phyloP scores from a whole-genome alignment of 352 stramenopile species.

The Phytophthora sansomeana region DNA sequence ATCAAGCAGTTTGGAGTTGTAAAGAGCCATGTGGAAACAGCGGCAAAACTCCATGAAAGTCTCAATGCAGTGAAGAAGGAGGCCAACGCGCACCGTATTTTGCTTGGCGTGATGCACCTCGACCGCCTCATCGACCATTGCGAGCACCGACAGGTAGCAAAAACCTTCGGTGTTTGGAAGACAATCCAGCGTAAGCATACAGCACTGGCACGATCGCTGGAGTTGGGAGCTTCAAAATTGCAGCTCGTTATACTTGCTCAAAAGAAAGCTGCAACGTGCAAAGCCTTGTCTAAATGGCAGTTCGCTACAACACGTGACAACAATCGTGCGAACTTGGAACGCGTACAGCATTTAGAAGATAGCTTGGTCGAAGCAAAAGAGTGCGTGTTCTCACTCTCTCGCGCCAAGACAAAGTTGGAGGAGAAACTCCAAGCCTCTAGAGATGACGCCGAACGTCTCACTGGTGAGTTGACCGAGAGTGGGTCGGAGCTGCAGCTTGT shows the following conservation, averaged over 20 bases:
- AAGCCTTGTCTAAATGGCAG: slow-evolving; percentile 43
- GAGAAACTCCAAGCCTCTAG: slow-evolving; percentile 53
- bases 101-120: slow-evolving; percentile 33
- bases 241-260: slow-evolving; percentile 30
- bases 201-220: slow-evolving; percentile 5
- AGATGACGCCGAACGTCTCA: slow-evolving; percentile 45
- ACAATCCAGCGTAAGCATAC: slow-evolving; percentile 12
- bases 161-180: slow-evolving; percentile 31
- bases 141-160: slow-evolving; percentile 33
- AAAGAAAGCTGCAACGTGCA: slow-evolving; percentile 19
- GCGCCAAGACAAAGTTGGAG: slow-evolving; percentile 66
- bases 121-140: slow-evolving; percentile 33
- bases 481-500: slow-evolving; percentile 66
- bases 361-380: slow-evolving; percentile 71
- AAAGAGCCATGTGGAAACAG: slow-evolving; percentile 4
- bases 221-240: slow-evolving; percentile 37
- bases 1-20: slow-evolving; percentile 18
- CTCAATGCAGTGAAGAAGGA: slow-evolving; percentile 18
- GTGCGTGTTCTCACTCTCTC: slow-evolving; percentile 73
- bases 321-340: slow-evolving; percentile 32
- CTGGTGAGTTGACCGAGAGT: slow-evolving; percentile 54
- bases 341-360: slow-evolving; percentile 34
- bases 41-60: slow-evolving; percentile 19
- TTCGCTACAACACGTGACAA: slow-evolving; percentile 35
- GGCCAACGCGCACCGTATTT: slow-evolving; percentile 9